Evolutionary conservation across 495 filamentous ascomycete species (phyloP), one percentile per base, ranked within the genome.

Genomic region (Saxophila tyrrhenica): DNA sequence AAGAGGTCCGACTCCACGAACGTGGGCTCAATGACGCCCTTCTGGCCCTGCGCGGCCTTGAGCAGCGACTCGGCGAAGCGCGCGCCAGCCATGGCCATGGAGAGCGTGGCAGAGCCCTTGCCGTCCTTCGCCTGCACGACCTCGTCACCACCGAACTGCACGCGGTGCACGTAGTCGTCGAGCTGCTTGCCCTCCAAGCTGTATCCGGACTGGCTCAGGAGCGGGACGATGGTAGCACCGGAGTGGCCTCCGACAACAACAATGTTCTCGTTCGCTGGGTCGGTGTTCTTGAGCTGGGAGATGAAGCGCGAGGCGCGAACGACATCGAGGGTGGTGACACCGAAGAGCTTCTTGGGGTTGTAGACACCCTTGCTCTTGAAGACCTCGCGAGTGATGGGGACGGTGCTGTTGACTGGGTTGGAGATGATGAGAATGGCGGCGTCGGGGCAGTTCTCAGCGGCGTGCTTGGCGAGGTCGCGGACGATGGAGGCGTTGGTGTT

Each of bases 401-500:
- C 94, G 62, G 92, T 98, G 66, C 87, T 94, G 86, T 98, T 98
- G 73, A 98, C 92, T 29, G 92, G 92, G 80, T 98, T 98, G 72
- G 89, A 80, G 74, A 98, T 98, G 77, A 98, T 82, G 67, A 97
- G 84, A 72, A 97, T 78, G 70, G 94, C 95, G 72, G 92, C 94
- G 46, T 98, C 79, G 55, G 92, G 94, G 69, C 82, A 77, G 64
- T 86, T 77, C 63, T 94, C 83, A 64, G 92, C 92, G 66, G 81
- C 82, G 62, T 89, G 89, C 82, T 98, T 96, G 70, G 92, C 90
- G 57, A 98, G 83, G 74, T 97, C 92, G 58, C 92, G 92, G 69
- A 98, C 92, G 67, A 98, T 98, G 61, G 89, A 95, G 71, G 94
- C 92, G 72, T 98, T 98, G 78, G 91, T 98, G 79, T 98, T 98